Evolutionary conservation across 2,329 filamentous ascomycete species (phyloP), one percentile per base, ranked within the genome.

Genomic region (Cladosporium sp.): DNA sequence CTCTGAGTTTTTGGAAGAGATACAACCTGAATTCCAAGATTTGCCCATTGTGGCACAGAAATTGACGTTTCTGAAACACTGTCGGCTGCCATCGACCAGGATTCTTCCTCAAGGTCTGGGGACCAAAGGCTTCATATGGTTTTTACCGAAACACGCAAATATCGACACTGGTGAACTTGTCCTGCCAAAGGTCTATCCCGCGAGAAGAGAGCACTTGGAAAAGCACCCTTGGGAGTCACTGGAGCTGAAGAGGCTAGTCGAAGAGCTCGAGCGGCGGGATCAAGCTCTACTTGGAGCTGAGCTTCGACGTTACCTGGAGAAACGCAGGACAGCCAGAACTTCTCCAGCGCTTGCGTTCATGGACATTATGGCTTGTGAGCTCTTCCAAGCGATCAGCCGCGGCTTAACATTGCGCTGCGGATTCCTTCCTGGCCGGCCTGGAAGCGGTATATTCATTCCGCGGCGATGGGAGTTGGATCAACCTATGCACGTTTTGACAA

Each of bases 291-390:
- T 58, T 38, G 54, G 28, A 58, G 54, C 30, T 38, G n/a, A 58
- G n/a, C 54, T 58, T 34, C 32, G 32, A 34, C n/a, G 34, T 59
- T 59, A 59, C 34, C 12, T 41, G 34, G 34, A 41, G 30, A 59
- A 36, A 44, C 32, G 34, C 34, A 38, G 34, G 34, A 52, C 21
- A 28, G 55, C 18, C 30, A 59, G 12, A 38, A 14, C 15, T 32
- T 57, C 54, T 34, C 15, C 54, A 34, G 54, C 54, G n/a, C 54
- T 34, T 30, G 28, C n/a, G 11, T 36, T 21, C 32, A 32, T 57
- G 32, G 55, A 59, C 21, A n/a, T 59, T n/a, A 59, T 59, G 55
- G 55, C 55, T 38, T 59, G 55, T 36, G 26, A 59, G 34, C 55
- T 59, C 21, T 38, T 59, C 32, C 34, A 59, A 59, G 55, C 55